A percentile compares a stretch with the other conserved stretches of the same genome.
These are phyloP conservation scores for Brassica juncea DNA, from an alignment of 345 rosid genomes.

Conservation along the genomic window DNA sequence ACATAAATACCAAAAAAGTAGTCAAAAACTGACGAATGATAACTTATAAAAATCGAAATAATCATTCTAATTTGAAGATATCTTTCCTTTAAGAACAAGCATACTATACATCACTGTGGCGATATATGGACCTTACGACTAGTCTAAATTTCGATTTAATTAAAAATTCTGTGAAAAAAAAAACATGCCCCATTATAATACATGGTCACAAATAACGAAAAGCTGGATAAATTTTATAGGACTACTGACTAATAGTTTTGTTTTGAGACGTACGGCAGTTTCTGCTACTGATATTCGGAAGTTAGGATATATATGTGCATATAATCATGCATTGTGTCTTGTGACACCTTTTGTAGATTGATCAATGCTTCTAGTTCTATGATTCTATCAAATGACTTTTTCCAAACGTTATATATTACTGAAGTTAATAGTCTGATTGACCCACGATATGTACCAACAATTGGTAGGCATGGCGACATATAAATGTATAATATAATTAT, in stretches of 20 bases:
- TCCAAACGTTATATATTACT: neutral
- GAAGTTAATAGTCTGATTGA: neutral
- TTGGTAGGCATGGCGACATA: neutral
- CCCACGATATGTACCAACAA: neutral
- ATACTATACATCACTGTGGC: conserved; percentile 22
- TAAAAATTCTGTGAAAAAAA: neutral
- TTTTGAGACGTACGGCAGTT: no score
- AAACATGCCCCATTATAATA: neutral
- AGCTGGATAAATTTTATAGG: neutral
- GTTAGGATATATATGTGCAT: neutral
- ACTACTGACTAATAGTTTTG: neutral
- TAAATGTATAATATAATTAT: neutral
- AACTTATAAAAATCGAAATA: neutral
- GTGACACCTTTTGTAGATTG: neutral
- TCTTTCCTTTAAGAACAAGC: conserved; percentile 6
- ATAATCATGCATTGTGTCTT: neutral
- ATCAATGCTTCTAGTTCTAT: neutral
- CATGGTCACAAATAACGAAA: conserved; percentile 6
- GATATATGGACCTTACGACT: conserved; percentile 20
- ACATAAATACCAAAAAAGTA: conserved; percentile 15
- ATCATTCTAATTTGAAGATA: neutral
- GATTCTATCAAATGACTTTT: neutral
- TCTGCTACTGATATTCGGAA: neutral
- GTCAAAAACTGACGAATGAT: conserved; percentile 44
- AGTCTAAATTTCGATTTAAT: neutral